Base-by-base conservation (phyloP, 108 stramenopile species). In the Cyclotella choctawhatcheeana region DNA sequence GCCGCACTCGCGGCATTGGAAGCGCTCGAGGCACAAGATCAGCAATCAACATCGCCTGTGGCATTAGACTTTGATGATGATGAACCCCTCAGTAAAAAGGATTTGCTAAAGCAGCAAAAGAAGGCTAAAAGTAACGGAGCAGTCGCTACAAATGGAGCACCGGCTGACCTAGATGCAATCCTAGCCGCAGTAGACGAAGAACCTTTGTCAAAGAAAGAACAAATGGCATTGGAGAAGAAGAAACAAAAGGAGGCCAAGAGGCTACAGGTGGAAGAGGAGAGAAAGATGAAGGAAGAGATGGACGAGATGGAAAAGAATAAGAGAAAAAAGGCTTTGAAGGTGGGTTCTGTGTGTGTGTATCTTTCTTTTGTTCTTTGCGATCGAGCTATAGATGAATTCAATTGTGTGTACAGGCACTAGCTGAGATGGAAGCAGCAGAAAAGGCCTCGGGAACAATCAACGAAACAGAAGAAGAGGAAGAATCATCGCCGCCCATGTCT, bases 1-100 rank as follows among this genome's bases (percentile, higher is more conserved):
- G 88, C 83, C 32, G 88, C 88, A 10, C 63, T 88, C 13, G 88
- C 78, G 18, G 84, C 86, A 29, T 69, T 93, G 8, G 92, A 93
- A 25, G 82, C 82, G 8, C 24, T 83, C 25, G 79, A 81, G 34
- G 69, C 59, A 2, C 64, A 44, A 37, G 66, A 60, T 43, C 52
- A 44, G n/a, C n/a, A 14, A 58, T 62, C 25, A 24, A 30, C 20
- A 21, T 55, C 21, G 56, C 77, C 48, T n/a, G 53, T 52, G 35
- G 53, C 62, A 7, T 20, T 64, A 30, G 59, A 53, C 14, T 52
- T 68, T 40, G 37, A 40, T 20, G 44, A 64, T n/a, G 65, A 67
- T 26, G 63, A 44, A 47, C 26, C 48, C 14, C 6, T 37, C n/a
- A 21, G 20, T 6, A 60, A 60, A 60, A 37, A 45, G 16, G 45